phyloP scores from a whole-genome alignment of 768 basidiomycete genomes.

The Lactarius deliciosus region DNA sequence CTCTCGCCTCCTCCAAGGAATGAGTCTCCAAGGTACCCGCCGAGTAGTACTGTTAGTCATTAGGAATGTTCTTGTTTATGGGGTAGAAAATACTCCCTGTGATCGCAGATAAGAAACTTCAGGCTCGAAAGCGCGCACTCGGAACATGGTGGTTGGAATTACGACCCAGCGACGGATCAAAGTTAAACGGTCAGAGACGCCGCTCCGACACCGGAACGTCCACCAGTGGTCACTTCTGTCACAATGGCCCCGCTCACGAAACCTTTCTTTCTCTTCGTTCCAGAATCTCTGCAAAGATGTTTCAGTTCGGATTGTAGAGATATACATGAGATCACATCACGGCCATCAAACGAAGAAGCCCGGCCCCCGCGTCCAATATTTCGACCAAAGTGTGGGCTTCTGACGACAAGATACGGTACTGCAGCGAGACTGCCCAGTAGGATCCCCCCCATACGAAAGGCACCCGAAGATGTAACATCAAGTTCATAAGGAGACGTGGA shows the following conservation, averaged over 20 bases:
- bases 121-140: slow-evolving; percentile 17
- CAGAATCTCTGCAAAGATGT: slow-evolving; percentile 17
- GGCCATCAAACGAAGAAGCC: slow-evolving; percentile 2
- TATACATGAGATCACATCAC: neutral
- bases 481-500: neutral
- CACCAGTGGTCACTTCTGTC: slow-evolving; percentile 6
- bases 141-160: slow-evolving; percentile 25
- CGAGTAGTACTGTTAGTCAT: neutral
- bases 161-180: slow-evolving; percentile 23
- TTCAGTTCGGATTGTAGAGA: neutral
- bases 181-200: slow-evolving; percentile 14
- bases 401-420: slow-evolving; percentile 18
- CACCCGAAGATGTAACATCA: slow-evolving; percentile 1
- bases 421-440: slow-evolving; percentile 23
- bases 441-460: slow-evolving; percentile 15
- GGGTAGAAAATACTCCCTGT: slow-evolving; percentile 13
- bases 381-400: slow-evolving; percentile 18
- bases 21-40: slow-evolving; percentile 13
- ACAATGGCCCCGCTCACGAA: slow-evolving; percentile 21
- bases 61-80: slow-evolving; percentile 1
- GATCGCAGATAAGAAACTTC: slow-evolving; percentile 10
- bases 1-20: slow-evolving; percentile 17
- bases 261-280: slow-evolving; percentile 21
- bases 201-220: slow-evolving; percentile 18
- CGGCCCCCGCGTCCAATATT: slow-evolving; percentile 15